phyloP scores from a whole-genome alignment of 2,329 filamentous ascomycete species.

The Colletotrichum eleusines region DNA sequence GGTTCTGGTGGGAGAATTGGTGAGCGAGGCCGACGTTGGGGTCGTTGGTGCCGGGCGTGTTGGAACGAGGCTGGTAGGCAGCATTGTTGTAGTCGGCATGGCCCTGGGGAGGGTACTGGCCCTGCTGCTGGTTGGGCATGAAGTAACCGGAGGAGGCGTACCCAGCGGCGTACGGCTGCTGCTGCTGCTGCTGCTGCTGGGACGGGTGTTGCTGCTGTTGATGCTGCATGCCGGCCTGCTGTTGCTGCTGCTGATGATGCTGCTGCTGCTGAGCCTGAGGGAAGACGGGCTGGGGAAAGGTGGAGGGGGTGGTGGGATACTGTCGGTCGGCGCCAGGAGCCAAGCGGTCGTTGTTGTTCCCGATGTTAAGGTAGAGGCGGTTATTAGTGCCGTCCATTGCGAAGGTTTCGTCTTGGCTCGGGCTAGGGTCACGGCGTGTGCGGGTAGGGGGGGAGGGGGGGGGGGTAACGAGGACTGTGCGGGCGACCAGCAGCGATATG shows the following conservation, averaged over 20 bases:
- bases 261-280: too few relatives aligned
- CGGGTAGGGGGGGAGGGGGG: background rate
- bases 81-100: constrained; percentile 59
- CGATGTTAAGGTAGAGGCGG: constrained; percentile 75
- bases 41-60: constrained; percentile 77
- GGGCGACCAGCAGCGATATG: constrained; percentile 33
- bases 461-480: constrained; percentile 27
- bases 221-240: constrained; percentile 44
- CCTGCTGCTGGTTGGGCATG: constrained; percentile 68
- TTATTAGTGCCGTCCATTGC: constrained; percentile 69
- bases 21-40: constrained; percentile 92
- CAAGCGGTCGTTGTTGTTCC: constrained; percentile 74
- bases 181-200: constrained; percentile 51
- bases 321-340: constrained; percentile 71
- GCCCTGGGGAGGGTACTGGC: constrained; percentile 55
- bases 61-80: constrained; percentile 64
- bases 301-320: constrained; percentile 92
- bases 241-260: constrained; percentile 54
- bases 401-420: constrained; percentile 45
- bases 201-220: constrained; percentile 47
- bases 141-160: constrained; percentile 69
- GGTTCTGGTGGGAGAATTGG: constrained; percentile 97
- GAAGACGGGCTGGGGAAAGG: constrained; percentile 91
- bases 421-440: constrained; percentile 21
- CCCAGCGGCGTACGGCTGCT: constrained; percentile 60